Base-by-base conservation (phyloP, 768 basidiomycete species). In the Tricholoma matsutake region DNA sequence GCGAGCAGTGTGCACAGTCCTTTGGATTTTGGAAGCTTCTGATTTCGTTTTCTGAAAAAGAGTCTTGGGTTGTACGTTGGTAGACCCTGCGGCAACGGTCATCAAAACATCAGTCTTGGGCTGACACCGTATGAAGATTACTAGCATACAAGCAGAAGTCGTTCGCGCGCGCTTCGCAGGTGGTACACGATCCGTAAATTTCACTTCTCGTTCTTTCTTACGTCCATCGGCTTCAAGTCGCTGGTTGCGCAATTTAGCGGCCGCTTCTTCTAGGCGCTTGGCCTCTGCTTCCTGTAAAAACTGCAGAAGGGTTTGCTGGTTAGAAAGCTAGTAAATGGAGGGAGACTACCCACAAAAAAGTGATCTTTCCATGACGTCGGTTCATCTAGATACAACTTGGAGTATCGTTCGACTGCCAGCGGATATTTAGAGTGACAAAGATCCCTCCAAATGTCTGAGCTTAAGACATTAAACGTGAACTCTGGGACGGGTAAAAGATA, bases 121-220 rank as follows among this genome's bases (percentile, higher is more conserved):
- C 62, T 61, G 41, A 25, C 10, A 5, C 57, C 47, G 54, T 61
- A 62, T 39, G 35, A 55, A 59, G 58, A 61, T 53, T 60, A 47
- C 43, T 10, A 31, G 69, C 85, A 71, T 73, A 89, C 88, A 89
- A 68, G 76, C 76, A 51, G 51, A 53, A 32, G 29, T 13, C n/a
- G 68, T 74, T 57, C 82, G 83, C 34, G 79, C 66, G 55, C 90
- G 87, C 74, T 91, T 92, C 29, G 80, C 65, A 20, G 84, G 86
- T 28, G 89, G 89, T 13, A 89, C 64, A 63, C 77, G 82, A 72
- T 90, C 88, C 16, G 89, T 92, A 56, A 86, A 67, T 71, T 91
- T 92, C 61, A 94, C 83, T 72, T 88, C 86, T 61, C 85, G 81
- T 72, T 89, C 88, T 72, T 81, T 90, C 78, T 88, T 92, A 63